Percentiles rank a stretch among this genome's conserved stretches.
Conservation (phyloP, 2,329 filamentous ascomycete genomes). For the Aspergillus tubingensis region DNA sequence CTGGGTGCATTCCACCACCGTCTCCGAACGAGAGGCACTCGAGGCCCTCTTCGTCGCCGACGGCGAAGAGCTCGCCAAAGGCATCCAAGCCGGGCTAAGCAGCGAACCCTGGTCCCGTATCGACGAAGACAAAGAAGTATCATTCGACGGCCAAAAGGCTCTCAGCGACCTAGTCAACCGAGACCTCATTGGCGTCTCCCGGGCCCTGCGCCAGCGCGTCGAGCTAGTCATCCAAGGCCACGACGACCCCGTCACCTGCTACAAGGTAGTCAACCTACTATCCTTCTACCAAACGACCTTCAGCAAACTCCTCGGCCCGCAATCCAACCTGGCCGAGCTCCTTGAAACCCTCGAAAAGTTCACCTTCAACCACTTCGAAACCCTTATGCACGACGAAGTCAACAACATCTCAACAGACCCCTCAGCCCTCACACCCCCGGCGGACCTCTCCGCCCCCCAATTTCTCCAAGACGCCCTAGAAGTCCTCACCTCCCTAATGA, state of each 20-base stretch:
- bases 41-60: constrained; percentile 90
- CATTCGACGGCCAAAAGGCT: constrained; percentile 78
- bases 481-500: constrained; percentile 75
- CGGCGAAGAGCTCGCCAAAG: constrained; percentile 81
- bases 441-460: constrained; percentile 74
- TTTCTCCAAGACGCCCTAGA: constrained; percentile 81
- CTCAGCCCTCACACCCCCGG: constrained; percentile 68
- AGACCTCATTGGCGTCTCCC: constrained; percentile 76
- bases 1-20: constrained; percentile 91
- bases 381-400: constrained; percentile 72
- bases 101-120: constrained; percentile 79
- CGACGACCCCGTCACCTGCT: constrained; percentile 83
- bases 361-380: constrained; percentile 78
- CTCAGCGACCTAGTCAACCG: constrained; percentile 84
- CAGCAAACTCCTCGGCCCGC: constrained; percentile 69
- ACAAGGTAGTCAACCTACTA: constrained; percentile 85
- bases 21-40: constrained; percentile 89
- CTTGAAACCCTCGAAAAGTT: constrained; percentile 71
- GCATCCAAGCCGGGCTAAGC: constrained; percentile 75
- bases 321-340: constrained; percentile 69
- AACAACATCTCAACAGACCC: constrained; percentile 69
- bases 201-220: constrained; percentile 82
- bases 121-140: constrained; percentile 58
- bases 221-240: constrained; percentile 92
- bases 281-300: constrained; percentile 89